Base-by-base conservation (phyloP, 2,329 filamentous ascomycete species). In the Colletotrichum sp. region DNA sequence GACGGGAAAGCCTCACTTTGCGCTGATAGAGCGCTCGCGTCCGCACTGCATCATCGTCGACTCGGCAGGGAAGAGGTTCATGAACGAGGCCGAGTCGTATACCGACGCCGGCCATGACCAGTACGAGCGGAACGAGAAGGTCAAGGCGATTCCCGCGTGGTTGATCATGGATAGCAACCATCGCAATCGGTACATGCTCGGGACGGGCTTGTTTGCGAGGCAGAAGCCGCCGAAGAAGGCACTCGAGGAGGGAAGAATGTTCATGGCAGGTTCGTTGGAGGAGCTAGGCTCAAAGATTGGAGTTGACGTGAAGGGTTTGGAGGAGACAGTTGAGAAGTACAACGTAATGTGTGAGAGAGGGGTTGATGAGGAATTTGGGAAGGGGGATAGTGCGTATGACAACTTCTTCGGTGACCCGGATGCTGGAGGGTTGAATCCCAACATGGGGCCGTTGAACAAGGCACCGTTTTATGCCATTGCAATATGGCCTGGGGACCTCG, bases 1-100 rank as follows among this genome's bases (percentile, higher is more conserved):
- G 13, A 78, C 74, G 4, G 72, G 72, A 2, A 60, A 72, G 26
- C 63, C 62, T 39, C 77, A 77, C 57, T 84, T 80, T 70, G 75
- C 75, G 66, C 71, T 83, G 5, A 80, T 78, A 36, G 84, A 84
- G 9, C 80, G 83, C 44, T 79, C 77, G 3, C 77, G 80, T 16
- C 84, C 84, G 28, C 81, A 82, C 76, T 80, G 79, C 5, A 83
- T 86, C 60, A 82, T 85, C 26, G 83, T 86, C 26, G 84, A 85
- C 72, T 69, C 77, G 13, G 60, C 72, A 13, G 84, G 83, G 12
- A 64, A 79, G 52, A 80, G 84, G 13, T 85, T 85, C 77, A 76
- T 81, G 66, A 84, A 85, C 76, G 84, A 86, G 79, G 77, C 83
- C 1, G 78, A 81, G 65, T 75, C 78, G 28, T 85, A 86, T 73